Base-by-base conservation (phyloP, 441 rosid species). In the Syzygium malaccense region DNA sequence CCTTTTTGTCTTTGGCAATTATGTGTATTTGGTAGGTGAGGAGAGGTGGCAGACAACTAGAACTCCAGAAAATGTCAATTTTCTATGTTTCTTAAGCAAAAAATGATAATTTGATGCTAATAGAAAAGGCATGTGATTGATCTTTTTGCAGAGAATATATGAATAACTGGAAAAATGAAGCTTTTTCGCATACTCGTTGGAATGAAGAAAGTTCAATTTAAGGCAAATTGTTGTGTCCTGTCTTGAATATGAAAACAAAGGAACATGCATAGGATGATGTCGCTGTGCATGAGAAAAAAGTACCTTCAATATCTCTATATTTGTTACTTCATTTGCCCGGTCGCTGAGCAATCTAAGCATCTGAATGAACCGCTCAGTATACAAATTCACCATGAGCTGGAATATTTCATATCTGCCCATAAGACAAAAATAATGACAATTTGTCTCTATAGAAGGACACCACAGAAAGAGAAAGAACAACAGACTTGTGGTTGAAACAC, bases 271-370 rank as follows among this genome's bases (percentile, higher is more conserved):
- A 71, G 75, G 89, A 90, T 88, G 71, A 79, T 53, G 56, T 85
- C 14, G 55, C 64, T 54, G 62, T 86, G 91, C 48, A 14, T 25
- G 33, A 88, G 45, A 51, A 88, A 87, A 32, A 83, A 86, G 86
- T 91, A 98, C 99, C 99, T 98, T 98, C 89, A 98, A 91, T 89
- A 98, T 98, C 95, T 98, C 99, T 91, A 98, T 96, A 92, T 98
- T 98, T 88, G 99, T 94, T 87, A 97, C 90, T 83, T 96, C 96
- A 91, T 91, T 96, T 55, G 98, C 98, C 92, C 98, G 93, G 92
- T 98, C 98, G 91, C 99, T 96, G 85, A 98, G 96, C 95, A 97
- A 92, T 89, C 99, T 93, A 92, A 98, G 99, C 99, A 97, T 96
- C 93, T 98, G 99, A 92, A 95, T 94, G 91, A 97, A 97, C 92